Percentiles rank a stretch among this genome's conserved stretches.
phyloP scores from a whole-genome alignment of 192 early-diverging fungal species.

The Phycomyces blakesleeanus region DNA sequence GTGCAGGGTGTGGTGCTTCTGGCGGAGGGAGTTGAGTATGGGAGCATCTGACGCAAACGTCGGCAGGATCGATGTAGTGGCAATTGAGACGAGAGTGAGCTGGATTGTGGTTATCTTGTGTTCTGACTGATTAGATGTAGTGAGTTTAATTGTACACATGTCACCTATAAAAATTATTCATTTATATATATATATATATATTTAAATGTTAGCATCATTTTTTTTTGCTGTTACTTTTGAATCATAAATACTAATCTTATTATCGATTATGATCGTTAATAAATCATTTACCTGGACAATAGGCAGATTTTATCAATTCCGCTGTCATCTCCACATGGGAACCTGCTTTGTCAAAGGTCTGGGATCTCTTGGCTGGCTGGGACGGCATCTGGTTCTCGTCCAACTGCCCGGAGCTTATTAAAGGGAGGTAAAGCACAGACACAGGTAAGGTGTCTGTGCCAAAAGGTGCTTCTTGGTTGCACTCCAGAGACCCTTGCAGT shows the following conservation, averaged over 20 bases:
- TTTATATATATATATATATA: too few species aligned
- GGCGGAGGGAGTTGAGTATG: background rate
- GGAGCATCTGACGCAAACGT: constrained; percentile 2
- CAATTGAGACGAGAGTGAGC: constrained; percentile 11
- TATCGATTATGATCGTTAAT: background rate
- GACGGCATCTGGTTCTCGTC: background rate
- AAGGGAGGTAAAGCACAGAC: constrained; percentile 27
- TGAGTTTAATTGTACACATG: constrained; percentile 9
- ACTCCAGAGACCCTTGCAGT: constrained; percentile 25
- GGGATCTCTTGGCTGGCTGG: background rate
- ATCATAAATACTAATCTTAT: background rate
- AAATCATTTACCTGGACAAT: constrained; percentile 36
- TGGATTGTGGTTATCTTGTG: constrained; percentile 19
- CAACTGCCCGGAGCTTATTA: constrained; percentile 9
- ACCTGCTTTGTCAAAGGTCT: constrained; percentile 1
- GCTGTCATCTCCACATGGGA: constrained; percentile 12
- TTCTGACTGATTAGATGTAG: constrained; percentile 12
- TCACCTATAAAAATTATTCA: constrained; percentile 5
- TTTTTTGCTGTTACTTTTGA: too few species aligned
- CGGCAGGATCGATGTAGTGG: background rate
- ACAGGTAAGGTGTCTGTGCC: background rate
- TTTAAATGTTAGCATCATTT: too few species aligned
- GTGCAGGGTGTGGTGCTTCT: constrained; percentile 13
- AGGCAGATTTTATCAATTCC: constrained; percentile 21
- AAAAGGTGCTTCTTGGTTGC: background rate